Conservation (phyloP, 108 stramenopile genomes). For the Skeletonema tropicum region DNA sequence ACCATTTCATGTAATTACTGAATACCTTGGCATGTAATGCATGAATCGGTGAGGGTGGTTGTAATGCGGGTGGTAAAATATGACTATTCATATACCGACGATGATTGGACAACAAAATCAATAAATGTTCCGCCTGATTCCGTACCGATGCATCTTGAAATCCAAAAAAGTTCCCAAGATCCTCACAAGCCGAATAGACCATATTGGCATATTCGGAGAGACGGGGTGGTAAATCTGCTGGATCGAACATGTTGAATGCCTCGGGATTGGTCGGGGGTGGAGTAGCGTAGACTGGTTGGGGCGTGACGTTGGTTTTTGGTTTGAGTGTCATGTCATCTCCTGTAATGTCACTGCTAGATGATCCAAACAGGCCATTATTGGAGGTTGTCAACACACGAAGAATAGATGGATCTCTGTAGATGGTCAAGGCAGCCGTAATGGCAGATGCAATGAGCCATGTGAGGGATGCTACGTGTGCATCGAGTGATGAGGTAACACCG, state of each 20-base stretch:
- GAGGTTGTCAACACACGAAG: constrained; percentile 20
- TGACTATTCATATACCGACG: constrained; percentile 93
- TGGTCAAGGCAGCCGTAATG: constrained; percentile 55
- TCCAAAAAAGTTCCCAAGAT: constrained; percentile 92
- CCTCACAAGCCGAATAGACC: constrained; percentile 93
- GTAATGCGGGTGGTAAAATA: constrained; percentile 75
- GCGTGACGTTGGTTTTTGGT: constrained; percentile 44
- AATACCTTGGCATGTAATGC: constrained; percentile 95
- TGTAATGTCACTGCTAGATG: not conserved
- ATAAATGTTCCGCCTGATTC: constrained; percentile 96
- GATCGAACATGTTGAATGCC: constrained; percentile 91
- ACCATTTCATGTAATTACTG: constrained; percentile 98
- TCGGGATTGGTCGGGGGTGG: constrained; percentile 42
- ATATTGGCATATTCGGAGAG: constrained; percentile 91
- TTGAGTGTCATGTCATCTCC: constrained; percentile 40
- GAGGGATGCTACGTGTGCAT: constrained; percentile 37
- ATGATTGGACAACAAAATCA: constrained; percentile 95
- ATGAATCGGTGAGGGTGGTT: constrained; percentile 89
- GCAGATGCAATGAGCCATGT: constrained; percentile 64
- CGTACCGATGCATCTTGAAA: constrained; percentile 91
- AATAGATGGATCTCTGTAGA: constrained; percentile 61
- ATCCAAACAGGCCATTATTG: not conserved
- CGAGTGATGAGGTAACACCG: constrained; percentile 9
- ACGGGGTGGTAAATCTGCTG: constrained; percentile 87
- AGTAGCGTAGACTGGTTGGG: constrained; percentile 35